Conservation (phyloP, 2,329 filamentous ascomycete species). For the Diaporthe aspalathi region DNA sequence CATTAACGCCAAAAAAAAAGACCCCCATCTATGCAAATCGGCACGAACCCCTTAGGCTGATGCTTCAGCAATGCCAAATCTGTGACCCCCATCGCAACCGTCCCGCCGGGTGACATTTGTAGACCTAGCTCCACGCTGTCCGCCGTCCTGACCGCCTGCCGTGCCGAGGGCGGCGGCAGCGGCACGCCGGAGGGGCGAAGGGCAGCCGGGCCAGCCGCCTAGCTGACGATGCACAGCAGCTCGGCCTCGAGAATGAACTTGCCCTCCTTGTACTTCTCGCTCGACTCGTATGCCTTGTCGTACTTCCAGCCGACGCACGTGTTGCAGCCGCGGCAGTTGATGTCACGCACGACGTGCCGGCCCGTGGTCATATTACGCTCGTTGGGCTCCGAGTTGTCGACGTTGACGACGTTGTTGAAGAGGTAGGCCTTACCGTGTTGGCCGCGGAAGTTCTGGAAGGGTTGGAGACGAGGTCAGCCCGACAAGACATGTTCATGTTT, state of each 20-base stretch:
- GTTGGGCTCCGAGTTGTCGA: conserved; percentile 82
- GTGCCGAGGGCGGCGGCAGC: too few species aligned
- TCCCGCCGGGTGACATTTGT: not conserved
- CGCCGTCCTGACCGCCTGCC: not conserved
- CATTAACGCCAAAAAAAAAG: conserved; percentile 16
- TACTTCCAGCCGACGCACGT: conserved; percentile 98
- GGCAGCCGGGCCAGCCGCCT: conserved; percentile 29
- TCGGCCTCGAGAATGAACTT: conserved; percentile 97
- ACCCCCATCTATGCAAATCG: conserved; percentile 19
- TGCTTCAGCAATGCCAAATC: conserved; percentile 12
- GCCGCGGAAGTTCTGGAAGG: conserved; percentile 88
- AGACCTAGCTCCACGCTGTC: not conserved
- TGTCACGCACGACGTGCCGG: conserved; percentile 92
- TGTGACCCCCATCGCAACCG: not conserved
- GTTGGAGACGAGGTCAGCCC: not conserved
- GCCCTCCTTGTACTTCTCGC: conserved; percentile 98
- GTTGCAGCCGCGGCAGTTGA: conserved; percentile 89
- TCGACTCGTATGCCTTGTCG: conserved; percentile 92
- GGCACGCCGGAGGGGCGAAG: too few species aligned
- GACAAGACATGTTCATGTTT: too few species aligned
- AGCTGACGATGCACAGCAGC: conserved; percentile 82
- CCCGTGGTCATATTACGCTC: conserved; percentile 99
- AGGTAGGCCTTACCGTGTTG: conserved; percentile 98
- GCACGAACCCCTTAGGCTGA: not conserved
- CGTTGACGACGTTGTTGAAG: conserved; percentile 94